phyloP scores from a whole-genome alignment of 768 basidiomycete species.

The Mycena venus region DNA sequence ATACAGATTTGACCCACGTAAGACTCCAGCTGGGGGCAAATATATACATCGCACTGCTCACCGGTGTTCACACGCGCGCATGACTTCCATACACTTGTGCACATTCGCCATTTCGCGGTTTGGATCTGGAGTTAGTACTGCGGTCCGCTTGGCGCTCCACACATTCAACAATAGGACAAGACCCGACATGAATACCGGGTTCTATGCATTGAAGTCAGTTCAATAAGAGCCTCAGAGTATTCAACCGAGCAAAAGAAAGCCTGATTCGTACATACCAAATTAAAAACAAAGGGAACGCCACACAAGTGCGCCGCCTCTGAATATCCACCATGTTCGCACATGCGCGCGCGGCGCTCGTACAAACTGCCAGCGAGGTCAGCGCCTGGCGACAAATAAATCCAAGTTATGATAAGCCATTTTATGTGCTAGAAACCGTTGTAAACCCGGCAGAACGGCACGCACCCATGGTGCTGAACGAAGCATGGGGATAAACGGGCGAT shows the following conservation, averaged over 20 bases:
- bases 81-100: conserved; percentile 67
- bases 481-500: conserved; percentile 84
- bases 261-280: background rate
- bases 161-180: conserved; percentile 75
- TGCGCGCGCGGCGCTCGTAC: conserved; percentile 85
- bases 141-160: conserved; percentile 70
- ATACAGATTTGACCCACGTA: too few species aligned
- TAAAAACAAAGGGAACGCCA: background rate
- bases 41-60: conserved; percentile 25
- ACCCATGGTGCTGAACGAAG: conserved; percentile 56
- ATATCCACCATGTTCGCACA: conserved; percentile 79
- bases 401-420: too few species aligned
- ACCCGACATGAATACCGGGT: conserved; percentile 52
- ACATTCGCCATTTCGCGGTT: conserved; percentile 70
- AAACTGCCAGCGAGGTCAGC: conserved; percentile 75
- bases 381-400: background rate
- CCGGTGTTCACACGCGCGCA: conserved; percentile 56
- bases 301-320: background rate
- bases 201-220: too few species aligned
- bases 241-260: too few species aligned
- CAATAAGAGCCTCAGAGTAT: too few species aligned
- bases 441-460: too few species aligned
- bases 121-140: conserved; percentile 58
- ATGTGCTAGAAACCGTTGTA: too few species aligned
- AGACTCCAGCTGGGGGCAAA: background rate